Percentiles rank a stretch among this genome's conserved stretches.
Conservation (phyloP, 2,329 filamentous ascomycete genomes). For the Fusarium torreyae region DNA sequence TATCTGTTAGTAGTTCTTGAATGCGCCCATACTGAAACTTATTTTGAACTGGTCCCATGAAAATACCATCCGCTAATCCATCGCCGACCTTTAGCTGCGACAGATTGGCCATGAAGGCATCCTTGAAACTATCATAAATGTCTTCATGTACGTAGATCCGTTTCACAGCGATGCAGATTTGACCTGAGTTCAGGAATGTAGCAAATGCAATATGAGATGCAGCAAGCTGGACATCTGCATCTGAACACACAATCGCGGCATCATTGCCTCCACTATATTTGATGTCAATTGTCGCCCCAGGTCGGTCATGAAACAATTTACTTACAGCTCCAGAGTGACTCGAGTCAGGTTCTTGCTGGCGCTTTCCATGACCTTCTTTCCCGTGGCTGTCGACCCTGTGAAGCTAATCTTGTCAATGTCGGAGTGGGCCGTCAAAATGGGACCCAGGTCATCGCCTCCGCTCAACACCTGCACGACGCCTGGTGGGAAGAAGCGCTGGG, state of each 20-base stretch:
- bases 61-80: background rate
- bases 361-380: slow-evolving; percentile 72
- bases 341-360: slow-evolving; percentile 69
- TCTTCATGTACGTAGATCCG: slow-evolving; percentile 72
- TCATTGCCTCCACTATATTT: slow-evolving; percentile 66
- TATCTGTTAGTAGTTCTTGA: background rate
- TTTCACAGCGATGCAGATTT: slow-evolving; percentile 56
- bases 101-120: background rate
- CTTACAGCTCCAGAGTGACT: slow-evolving; percentile 69
- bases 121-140: slow-evolving; percentile 62
- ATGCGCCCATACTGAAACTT: slow-evolving; percentile 3
- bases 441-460: slow-evolving; percentile 73
- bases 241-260: slow-evolving; percentile 68
- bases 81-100: slow-evolving; percentile 8
- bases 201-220: slow-evolving; percentile 56
- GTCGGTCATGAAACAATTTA: too few species aligned
- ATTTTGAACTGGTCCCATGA: slow-evolving; percentile 12
- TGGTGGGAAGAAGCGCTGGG: slow-evolving; percentile 68
- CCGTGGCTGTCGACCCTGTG: slow-evolving; percentile 73
- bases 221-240: slow-evolving; percentile 64
- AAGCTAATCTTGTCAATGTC: slow-evolving; percentile 74
- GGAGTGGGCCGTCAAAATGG: slow-evolving; percentile 69
- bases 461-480: slow-evolving; percentile 74
- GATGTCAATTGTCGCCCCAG: background rate
- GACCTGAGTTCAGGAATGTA: slow-evolving; percentile 70